Base-by-base conservation (phyloP, 306 rosid genomes). In the Arachis stenosperma region DNA sequence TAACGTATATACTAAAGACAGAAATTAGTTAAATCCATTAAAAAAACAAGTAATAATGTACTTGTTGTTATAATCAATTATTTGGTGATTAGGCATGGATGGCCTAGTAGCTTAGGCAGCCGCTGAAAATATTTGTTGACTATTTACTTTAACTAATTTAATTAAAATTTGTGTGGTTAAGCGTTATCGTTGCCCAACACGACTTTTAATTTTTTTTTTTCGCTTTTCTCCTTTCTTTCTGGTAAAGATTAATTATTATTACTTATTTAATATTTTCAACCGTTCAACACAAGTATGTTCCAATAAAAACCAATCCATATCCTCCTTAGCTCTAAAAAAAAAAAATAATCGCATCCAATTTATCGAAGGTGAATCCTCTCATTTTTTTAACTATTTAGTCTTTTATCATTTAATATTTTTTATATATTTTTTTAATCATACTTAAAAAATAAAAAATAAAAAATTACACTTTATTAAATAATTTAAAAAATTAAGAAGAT, bases 111-210 rank as follows among this genome's bases (percentile, higher is more conserved):
- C 58, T 71, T 44, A 61, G 69, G 52, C 46, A 2, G 59, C 37
- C 29, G 8, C 37, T 17, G 69, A 73, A 61, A 36, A 55, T 17
- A 69, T 8, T 17, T 7, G 51, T 51, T 51, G 63, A 40, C 57
- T 5, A 8, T 11, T 0, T 50, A 61, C 3, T 37, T 33, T 37
- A 10, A 14, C 13, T 39, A 61, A n/a, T 36, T 61, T 13, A 61
- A 61, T 61, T n/a, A 61, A 37, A 61, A 61, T 4, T 61, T 61
- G 13, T 39, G 52, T 73, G 77, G 53, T 61, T 6, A 27, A 39
- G 44, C 5, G 6, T 11, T 61, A 61, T 37, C 39, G n/a, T 61
- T 5, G 65, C 46, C 46, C 65, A 39, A 37, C 27, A 22, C 27
- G 27, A 22, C 27, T 22, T 22, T 22, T 22, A 22, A 22, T 22